Conservation (phyloP, 352 stramenopile species). For the Phytophthora lateralis region DNA sequence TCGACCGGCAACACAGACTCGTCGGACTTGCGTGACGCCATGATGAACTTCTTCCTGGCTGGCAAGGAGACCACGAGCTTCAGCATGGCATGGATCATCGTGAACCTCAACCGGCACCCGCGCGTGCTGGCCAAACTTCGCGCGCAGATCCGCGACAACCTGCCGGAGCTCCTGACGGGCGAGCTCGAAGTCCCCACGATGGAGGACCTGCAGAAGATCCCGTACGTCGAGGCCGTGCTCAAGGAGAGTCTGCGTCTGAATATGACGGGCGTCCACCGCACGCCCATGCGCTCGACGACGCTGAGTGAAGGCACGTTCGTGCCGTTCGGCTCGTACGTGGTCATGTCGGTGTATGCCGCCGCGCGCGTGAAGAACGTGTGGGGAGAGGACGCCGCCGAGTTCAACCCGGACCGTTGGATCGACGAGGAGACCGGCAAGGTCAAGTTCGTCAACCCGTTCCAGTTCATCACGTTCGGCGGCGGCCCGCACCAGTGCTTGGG, state of each 20-base stretch:
- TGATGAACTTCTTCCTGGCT: slow-evolving; percentile 73
- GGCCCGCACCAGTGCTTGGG: slow-evolving; percentile 64
- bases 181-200: slow-evolving; percentile 41
- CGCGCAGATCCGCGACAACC: slow-evolving; percentile 37
- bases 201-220: slow-evolving; percentile 56
- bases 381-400: slow-evolving; percentile 52
- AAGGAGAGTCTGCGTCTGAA: slow-evolving; percentile 71
- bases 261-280: slow-evolving; percentile 50
- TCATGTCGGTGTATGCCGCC: slow-evolving; percentile 58
- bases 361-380: slow-evolving; percentile 52
- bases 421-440: slow-evolving; percentile 42
- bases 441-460: slow-evolving; percentile 49
- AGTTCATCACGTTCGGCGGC: slow-evolving; percentile 64
- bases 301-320: slow-evolving; percentile 67
- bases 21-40: slow-evolving; percentile 55
- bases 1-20: slow-evolving; percentile 39
- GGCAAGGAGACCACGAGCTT: slow-evolving; percentile 68
- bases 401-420: slow-evolving; percentile 59
- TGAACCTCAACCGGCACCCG: slow-evolving; percentile 60
- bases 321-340: slow-evolving; percentile 45
- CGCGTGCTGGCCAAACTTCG: slow-evolving; percentile 48
- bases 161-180: slow-evolving; percentile 41
- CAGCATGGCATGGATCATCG: slow-evolving; percentile 62
- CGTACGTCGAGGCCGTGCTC: slow-evolving; percentile 68
- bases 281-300: slow-evolving; percentile 47